A percentile compares a stretch with the other conserved stretches of the same genome.
Conservation (phyloP, 495 filamentous ascomycete species). For the Beverwykella pulmonaria region DNA sequence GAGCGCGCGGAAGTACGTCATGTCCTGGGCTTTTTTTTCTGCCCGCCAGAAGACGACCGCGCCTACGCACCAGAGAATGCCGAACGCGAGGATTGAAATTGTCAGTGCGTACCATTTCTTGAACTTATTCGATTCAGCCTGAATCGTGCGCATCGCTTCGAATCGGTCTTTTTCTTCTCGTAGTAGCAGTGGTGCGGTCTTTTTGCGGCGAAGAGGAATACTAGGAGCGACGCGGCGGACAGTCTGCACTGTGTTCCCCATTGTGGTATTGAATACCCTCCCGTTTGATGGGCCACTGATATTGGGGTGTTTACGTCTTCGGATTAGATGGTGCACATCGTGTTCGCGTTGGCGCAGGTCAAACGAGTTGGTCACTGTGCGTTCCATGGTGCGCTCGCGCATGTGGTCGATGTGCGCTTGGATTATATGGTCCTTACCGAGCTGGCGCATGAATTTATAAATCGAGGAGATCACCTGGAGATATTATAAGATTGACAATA, state of each 20-base stretch:
- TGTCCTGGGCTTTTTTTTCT: slow-evolving; percentile 42
- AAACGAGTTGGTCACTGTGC: slow-evolving; percentile 53
- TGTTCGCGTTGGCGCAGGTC: slow-evolving; percentile 36
- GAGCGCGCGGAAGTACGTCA: slow-evolving; percentile 51
- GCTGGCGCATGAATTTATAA: slow-evolving; percentile 59
- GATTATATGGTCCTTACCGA: slow-evolving; percentile 68
- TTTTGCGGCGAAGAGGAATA: slow-evolving; percentile 24
- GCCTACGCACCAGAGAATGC: slow-evolving; percentile 49
- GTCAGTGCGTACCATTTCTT: slow-evolving; percentile 47
- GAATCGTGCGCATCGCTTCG: slow-evolving; percentile 49
- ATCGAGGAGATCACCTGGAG: slow-evolving; percentile 43
- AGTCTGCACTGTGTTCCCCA: slow-evolving; percentile 21
- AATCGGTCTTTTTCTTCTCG: slow-evolving; percentile 51
- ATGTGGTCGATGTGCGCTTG: slow-evolving; percentile 63
- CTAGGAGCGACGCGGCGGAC: not conserved
- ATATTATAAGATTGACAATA: not conserved
- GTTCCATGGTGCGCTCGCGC: slow-evolving; percentile 59
- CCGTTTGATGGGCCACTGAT: slow-evolving; percentile 21
- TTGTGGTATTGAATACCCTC: slow-evolving; percentile 3
- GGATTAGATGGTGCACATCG: slow-evolving; percentile 29
- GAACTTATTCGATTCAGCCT: slow-evolving; percentile 43
- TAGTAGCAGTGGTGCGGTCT: slow-evolving; percentile 42
- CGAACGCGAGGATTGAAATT: slow-evolving; percentile 46
- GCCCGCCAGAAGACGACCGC: slow-evolving; percentile 50
- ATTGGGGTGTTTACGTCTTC: not conserved